Evolutionary conservation across 2,329 filamentous ascomycete species (phyloP).

Genomic region (Tolypocladium inflatum): DNA sequence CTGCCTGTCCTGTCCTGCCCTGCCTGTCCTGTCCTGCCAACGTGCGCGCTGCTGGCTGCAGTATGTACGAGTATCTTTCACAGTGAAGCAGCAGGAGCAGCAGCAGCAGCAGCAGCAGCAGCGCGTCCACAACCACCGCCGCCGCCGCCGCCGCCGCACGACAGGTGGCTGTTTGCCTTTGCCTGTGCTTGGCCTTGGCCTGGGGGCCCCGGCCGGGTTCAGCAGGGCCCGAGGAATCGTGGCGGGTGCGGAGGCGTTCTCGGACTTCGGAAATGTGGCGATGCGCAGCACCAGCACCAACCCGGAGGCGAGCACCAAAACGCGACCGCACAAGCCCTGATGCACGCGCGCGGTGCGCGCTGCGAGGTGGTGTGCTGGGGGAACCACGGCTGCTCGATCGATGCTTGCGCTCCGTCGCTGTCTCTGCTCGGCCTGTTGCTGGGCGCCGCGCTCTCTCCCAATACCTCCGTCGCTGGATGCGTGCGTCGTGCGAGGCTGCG

Average conservation of each 20-base stretch:
- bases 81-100: no score
- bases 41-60: background rate
- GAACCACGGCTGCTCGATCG: background rate
- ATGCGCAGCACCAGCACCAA: background rate
- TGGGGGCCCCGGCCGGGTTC: background rate
- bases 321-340: background rate
- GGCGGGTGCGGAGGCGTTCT: conserved; percentile 12
- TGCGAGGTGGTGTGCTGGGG: background rate
- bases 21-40: background rate
- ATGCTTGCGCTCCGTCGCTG: background rate
- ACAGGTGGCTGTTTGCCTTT: background rate
- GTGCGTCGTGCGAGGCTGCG: background rate
- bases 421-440: no score
- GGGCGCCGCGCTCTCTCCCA: no score
- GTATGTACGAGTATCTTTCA: no score
- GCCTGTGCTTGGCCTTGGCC: background rate
- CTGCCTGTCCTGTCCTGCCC: no score
- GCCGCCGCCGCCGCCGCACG: no score
- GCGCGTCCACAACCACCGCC: background rate
- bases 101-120: background rate
- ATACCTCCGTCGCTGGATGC: background rate
- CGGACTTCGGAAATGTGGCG: background rate
- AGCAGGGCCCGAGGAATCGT: conserved; percentile 11
- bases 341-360: background rate
- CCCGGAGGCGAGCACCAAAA: background rate